phyloP scores from a whole-genome alignment of 306 rosid genomes.

The Sechiopsis laciniata region DNA sequence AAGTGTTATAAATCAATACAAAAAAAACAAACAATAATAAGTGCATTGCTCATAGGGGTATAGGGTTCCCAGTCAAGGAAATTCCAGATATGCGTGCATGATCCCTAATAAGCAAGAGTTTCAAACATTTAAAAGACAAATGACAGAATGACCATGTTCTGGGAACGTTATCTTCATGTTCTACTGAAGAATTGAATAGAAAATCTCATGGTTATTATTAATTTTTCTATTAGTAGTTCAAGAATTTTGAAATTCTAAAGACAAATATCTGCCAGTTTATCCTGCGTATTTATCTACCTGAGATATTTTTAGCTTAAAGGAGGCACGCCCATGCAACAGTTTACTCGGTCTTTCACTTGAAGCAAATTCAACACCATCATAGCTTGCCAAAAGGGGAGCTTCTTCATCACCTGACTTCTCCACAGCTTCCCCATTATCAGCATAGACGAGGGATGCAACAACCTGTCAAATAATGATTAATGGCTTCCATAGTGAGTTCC shows the following conservation, averaged over 20 bases:
- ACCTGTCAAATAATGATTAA: slow-evolving; percentile 40
- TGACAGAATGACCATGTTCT: not conserved
- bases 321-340: slow-evolving; percentile 74
- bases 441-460: slow-evolving; percentile 76
- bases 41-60: not conserved
- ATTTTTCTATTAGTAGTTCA: not conserved
- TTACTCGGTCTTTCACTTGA: slow-evolving; percentile 62
- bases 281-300: slow-evolving; percentile 54
- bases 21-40: not conserved
- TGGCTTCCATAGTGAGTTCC: slow-evolving; percentile 19
- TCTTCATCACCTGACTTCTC: slow-evolving; percentile 72
- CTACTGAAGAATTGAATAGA: not conserved
- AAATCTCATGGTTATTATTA: not conserved
- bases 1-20: not conserved
- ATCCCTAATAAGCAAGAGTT: not conserved
- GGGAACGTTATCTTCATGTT: slow-evolving; percentile 8
- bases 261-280: not conserved
- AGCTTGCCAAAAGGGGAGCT: slow-evolving; percentile 75
- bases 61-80: not conserved
- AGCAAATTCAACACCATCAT: slow-evolving; percentile 73
- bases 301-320: slow-evolving; percentile 90
- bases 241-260: not conserved
- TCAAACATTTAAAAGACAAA: not conserved
- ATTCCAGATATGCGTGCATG: not conserved
- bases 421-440: slow-evolving; percentile 60